Evolutionary conservation across 805 yeast genomes (phyloP).

Genomic region (Candida schatavii): DNA sequence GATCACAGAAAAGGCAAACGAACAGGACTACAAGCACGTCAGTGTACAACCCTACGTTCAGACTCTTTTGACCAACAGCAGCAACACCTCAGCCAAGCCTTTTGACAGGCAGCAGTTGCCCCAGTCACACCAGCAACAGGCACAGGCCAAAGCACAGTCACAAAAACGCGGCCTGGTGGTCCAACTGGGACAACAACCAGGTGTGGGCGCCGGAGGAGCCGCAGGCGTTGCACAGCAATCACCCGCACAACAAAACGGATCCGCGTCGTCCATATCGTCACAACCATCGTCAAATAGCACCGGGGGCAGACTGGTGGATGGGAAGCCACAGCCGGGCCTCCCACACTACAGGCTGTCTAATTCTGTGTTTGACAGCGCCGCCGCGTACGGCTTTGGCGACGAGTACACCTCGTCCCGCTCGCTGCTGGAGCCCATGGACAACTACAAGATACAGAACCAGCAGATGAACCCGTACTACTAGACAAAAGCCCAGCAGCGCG

Average conservation of each 20-base stretch:
- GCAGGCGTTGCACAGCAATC: background rate
- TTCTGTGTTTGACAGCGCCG: conserved; percentile 5
- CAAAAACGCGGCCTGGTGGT: background rate
- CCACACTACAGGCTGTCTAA: conserved; percentile 5
- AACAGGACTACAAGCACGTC: conserved; percentile 12
- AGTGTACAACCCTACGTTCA: conserved; percentile 11
- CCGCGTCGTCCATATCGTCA: background rate
- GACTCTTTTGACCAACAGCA: conserved; percentile 4
- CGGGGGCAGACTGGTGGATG: background rate
- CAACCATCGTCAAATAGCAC: background rate
- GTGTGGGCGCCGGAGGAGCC: background rate
- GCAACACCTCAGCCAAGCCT: background rate
- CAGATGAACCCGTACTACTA: conserved; percentile 3
- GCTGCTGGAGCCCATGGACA: conserved; percentile 7
- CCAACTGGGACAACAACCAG: background rate
- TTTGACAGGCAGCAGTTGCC: conserved; percentile 3
- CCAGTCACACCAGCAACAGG: background rate
- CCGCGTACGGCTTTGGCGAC: conserved; percentile 5
- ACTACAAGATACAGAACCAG: background rate
- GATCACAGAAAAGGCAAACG: conserved; percentile 31
- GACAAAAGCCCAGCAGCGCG: too few relatives aligned
- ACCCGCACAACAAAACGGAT: background rate
- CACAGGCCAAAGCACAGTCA: background rate
- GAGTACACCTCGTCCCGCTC: conserved; percentile 3
- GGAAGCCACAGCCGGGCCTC: background rate